These are phyloP conservation scores for Scheffersomyces lignosus DNA, from an alignment of 805 yeast species.

Conservation along the genomic window DNA sequence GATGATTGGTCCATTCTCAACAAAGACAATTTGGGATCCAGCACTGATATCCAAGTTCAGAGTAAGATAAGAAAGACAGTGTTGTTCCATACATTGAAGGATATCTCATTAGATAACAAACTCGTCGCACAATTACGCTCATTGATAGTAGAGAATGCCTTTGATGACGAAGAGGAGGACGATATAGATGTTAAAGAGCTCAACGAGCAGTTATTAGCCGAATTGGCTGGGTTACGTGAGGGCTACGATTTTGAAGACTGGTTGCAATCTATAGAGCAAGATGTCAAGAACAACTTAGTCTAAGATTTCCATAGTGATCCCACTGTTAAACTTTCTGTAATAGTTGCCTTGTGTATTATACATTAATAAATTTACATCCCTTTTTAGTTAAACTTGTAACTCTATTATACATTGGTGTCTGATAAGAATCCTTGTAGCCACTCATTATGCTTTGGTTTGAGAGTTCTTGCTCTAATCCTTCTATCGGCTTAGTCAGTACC, in stretches of 20 bases:
- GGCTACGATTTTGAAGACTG: neutral
- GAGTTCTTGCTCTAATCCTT: too few species aligned
- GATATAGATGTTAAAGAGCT: neutral
- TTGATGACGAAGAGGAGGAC: conserved; percentile 7
- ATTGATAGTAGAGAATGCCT: conserved; percentile 7
- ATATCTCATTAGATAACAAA: conserved; percentile 4
- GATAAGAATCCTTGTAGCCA: too few species aligned
- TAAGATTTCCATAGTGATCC: too few species aligned
- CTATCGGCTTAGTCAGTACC: too few species aligned
- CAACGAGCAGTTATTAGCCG: neutral
- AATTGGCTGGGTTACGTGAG: neutral
- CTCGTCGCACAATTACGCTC: conserved; percentile 12
- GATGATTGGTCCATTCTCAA: conserved; percentile 53
- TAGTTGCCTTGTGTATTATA: too few species aligned
- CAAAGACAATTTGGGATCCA: conserved; percentile 27
- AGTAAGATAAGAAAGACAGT: conserved; percentile 41
- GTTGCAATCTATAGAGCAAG: neutral
- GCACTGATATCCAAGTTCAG: conserved; percentile 41
- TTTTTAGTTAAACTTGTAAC: too few species aligned
- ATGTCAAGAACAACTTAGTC: neutral
- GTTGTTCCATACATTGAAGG: conserved; percentile 42
- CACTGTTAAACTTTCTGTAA: too few species aligned
- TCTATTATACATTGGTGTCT: too few species aligned
- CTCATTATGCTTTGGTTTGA: too few species aligned
- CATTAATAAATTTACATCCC: too few species aligned